phyloP scores from a whole-genome alignment of 306 rosid species.

The Alnus rubra region DNA sequence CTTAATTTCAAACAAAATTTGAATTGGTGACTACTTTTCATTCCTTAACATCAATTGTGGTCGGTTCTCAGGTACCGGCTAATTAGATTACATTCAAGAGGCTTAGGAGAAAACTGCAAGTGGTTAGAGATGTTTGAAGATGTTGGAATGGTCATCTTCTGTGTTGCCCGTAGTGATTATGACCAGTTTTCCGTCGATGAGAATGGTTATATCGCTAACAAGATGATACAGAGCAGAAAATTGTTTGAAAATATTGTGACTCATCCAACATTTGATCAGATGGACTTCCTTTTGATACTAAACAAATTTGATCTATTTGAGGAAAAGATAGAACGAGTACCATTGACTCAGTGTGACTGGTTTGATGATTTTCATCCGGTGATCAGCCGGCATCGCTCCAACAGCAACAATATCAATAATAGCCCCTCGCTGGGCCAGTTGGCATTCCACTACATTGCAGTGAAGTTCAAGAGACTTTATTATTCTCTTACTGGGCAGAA shows the following conservation, averaged over 20 bases:
- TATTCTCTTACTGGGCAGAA: constrained; percentile 71
- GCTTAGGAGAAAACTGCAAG: constrained; percentile 92
- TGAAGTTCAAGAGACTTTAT: constrained; percentile 88
- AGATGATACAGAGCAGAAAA: constrained; percentile 73
- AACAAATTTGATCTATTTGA: constrained; percentile 83
- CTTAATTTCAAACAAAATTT: neutral
- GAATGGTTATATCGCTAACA: constrained; percentile 66
- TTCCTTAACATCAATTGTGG: constrained; percentile 17
- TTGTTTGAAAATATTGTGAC: constrained; percentile 80
- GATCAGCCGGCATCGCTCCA: constrained; percentile 52
- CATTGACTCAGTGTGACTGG: constrained; percentile 79
- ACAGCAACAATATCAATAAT: constrained; percentile 57
- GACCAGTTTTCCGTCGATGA: constrained; percentile 71
- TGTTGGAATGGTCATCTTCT: constrained; percentile 83
- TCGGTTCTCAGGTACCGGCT: constrained; percentile 55
- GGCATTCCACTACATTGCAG: constrained; percentile 72
- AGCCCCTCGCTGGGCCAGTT: constrained; percentile 71
- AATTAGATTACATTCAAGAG: constrained; percentile 50
- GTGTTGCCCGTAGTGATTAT: constrained; percentile 84
- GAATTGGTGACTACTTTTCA: neutral
- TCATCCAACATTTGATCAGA: constrained; percentile 85
- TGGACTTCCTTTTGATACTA: constrained; percentile 84
- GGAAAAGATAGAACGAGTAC: constrained; percentile 69
- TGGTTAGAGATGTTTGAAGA: constrained; percentile 99
- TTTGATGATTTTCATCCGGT: constrained; percentile 80